Conservation (phyloP, 169 alveolate genomes). For the Plasmodium coatneyi region DNA sequence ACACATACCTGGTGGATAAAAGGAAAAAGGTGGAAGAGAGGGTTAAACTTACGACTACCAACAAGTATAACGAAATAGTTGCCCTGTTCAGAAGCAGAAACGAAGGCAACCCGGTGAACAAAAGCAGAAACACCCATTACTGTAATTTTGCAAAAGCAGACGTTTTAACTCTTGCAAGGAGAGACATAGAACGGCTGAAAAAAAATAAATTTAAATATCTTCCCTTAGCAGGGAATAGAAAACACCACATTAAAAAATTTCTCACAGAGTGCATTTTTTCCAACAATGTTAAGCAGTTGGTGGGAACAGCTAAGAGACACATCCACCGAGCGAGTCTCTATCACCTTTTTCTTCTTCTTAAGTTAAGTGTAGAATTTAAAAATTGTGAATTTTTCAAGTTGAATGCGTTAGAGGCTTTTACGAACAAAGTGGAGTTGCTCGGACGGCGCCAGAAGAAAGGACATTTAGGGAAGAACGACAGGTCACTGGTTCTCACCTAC, state of each 20-base stretch:
- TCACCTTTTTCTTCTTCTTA: conserved; percentile 31
- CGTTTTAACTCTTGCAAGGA: conserved; percentile 20
- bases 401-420: conserved; percentile 30
- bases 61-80: conserved; percentile 25
- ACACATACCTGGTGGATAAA: background rate
- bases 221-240: conserved; percentile 26
- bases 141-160: conserved; percentile 28
- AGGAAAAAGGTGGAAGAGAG: conserved; percentile 10
- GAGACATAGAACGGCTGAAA: conserved; percentile 49
- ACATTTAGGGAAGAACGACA: background rate
- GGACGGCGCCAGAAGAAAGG: background rate
- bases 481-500: conserved; percentile 3
- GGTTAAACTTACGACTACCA: background rate
- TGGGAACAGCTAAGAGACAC: background rate
- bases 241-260: conserved; percentile 27
- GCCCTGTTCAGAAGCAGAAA: background rate
- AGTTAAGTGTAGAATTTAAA: conserved; percentile 29
- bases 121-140: background rate
- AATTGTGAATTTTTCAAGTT: conserved; percentile 19
- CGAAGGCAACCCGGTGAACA: background rate
- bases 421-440: background rate
- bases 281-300: background rate
- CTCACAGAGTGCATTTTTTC: background rate
- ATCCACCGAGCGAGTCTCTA: conserved; percentile 14
- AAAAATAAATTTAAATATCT: conserved; percentile 23